Conservation (phyloP, 1,139 yeast genomes). For the Yamadazyma taylorii region DNA sequence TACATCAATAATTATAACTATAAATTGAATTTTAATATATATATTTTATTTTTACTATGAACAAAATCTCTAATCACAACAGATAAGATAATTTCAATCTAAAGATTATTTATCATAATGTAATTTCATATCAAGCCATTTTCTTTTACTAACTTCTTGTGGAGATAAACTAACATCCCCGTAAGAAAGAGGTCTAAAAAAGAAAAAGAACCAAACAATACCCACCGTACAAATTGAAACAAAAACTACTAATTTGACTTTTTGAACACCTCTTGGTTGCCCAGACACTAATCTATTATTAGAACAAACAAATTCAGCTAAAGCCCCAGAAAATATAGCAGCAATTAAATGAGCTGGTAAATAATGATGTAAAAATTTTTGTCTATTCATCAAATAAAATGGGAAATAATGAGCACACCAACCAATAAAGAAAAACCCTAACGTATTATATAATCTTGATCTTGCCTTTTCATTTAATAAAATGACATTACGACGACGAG, state of each 20-base stretch:
- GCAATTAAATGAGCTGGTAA: slow-evolving; percentile 94
- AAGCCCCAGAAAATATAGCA: slow-evolving; percentile 77
- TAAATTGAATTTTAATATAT: too few species aligned
- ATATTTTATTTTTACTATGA: too few species aligned
- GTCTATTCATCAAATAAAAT: slow-evolving; percentile 89
- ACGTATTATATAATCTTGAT: slow-evolving; percentile 72
- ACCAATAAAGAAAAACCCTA: slow-evolving; percentile 83
- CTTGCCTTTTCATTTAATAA: slow-evolving; percentile 65
- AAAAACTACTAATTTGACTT: slow-evolving; percentile 30
- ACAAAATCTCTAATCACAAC: too few species aligned
- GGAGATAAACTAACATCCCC: slow-evolving; percentile 69
- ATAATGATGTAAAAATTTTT: slow-evolving; percentile 91
- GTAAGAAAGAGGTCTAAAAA: slow-evolving; percentile 82
- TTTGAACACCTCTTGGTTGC: slow-evolving; percentile 24
- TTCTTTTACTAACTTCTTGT: slow-evolving; percentile 67
- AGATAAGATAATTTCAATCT: too few species aligned
- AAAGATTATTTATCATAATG: slow-evolving; percentile 70
- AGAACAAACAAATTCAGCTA: slow-evolving; percentile 76
- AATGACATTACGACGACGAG: slow-evolving; percentile 67
- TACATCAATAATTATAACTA: too few species aligned
- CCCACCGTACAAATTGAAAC: slow-evolving; percentile 43
- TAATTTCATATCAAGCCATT: slow-evolving; percentile 78
- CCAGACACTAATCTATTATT: slow-evolving; percentile 37
- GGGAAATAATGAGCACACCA: slow-evolving; percentile 91
- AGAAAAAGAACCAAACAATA: slow-evolving; percentile 65